A percentile compares a stretch with the other conserved stretches of the same genome.
phyloP scores from a whole-genome alignment of 2,329 filamentous ascomycete species.

The Sarocladiaceae sp. region DNA sequence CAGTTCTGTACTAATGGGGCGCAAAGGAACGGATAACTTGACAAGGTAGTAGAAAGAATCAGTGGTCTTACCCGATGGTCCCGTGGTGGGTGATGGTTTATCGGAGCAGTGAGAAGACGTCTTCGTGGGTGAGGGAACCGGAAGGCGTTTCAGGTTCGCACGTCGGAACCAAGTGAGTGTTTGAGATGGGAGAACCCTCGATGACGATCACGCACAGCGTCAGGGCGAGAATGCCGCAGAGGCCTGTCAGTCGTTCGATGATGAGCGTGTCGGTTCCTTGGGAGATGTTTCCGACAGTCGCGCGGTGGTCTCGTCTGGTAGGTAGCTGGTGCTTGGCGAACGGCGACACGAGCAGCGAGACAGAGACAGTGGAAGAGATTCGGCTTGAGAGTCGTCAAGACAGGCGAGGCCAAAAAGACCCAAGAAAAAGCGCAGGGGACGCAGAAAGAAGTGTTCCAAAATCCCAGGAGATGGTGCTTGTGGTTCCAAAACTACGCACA shows the following conservation, averaged over 20 bases:
- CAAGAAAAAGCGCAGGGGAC: neutral
- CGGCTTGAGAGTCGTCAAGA: slow-evolving; percentile 7
- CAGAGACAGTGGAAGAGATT: neutral
- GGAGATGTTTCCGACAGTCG: neutral
- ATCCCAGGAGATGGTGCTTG: neutral
- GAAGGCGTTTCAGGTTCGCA: slow-evolving; percentile 5
- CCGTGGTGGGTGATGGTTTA: neutral
- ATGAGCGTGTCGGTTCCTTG: slow-evolving; percentile 2
- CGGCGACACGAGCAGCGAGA: no score
- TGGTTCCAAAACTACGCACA: no score
- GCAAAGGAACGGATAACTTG: no score
- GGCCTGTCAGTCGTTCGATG: slow-evolving; percentile 1
- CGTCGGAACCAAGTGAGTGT: neutral
- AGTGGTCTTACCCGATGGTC: slow-evolving; percentile 1
- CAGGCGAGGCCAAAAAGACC: slow-evolving; percentile 6
- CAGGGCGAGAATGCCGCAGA: slow-evolving; percentile 5
- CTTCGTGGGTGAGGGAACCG: neutral
- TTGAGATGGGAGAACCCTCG: slow-evolving; percentile 6
- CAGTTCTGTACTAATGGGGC: no score
- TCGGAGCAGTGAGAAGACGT: neutral
- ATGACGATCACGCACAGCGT: slow-evolving; percentile 4
- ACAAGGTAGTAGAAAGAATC: neutral
- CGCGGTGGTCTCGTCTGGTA: neutral
- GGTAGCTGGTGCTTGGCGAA: no score
- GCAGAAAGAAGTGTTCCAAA: neutral